Conservation (phyloP, 805 yeast genomes). For the Starmerella potacharoeniae region DNA sequence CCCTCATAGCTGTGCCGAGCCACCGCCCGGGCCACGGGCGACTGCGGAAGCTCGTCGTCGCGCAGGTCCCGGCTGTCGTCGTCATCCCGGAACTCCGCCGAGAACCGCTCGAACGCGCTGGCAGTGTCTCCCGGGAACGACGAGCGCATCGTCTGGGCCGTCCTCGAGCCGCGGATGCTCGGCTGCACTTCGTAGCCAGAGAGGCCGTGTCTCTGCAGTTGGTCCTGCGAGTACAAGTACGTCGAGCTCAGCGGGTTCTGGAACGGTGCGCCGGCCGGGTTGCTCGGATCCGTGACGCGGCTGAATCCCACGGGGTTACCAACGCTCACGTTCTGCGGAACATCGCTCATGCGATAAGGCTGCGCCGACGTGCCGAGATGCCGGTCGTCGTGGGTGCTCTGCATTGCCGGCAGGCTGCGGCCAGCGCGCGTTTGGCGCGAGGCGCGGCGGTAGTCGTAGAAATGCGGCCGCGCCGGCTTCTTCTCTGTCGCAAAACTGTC, state of each 20-base stretch:
- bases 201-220: constrained; percentile 17
- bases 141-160: constrained; percentile 8
- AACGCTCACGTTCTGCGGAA: constrained; percentile 7
- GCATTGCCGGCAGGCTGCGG: not conserved
- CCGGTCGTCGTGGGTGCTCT: not conserved
- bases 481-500: constrained; percentile 55
- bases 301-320: constrained; percentile 10
- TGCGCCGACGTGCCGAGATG: constrained; percentile 7
- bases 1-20: constrained; percentile 84
- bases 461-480: constrained; percentile 3
- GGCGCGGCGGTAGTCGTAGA: not conserved
- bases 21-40: constrained; percentile 42
- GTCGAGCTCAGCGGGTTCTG: constrained; percentile 26
- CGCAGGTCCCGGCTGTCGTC: constrained; percentile 1
- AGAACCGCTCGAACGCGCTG: not conserved
- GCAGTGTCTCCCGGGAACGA: not conserved
- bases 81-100: constrained; percentile 2
- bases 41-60: constrained; percentile 1
- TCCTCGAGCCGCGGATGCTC: constrained; percentile 5
- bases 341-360: constrained; percentile 19
- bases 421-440: constrained; percentile 2
- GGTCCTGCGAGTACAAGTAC: constrained; percentile 17
- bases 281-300: not conserved
- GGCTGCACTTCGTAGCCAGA: constrained; percentile 10
- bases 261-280: not conserved